Evolutionary conservation across 306 rosid genomes (phyloP), one percentile per base, ranked within the genome.

Genomic region (Sophora flavescens): DNA sequence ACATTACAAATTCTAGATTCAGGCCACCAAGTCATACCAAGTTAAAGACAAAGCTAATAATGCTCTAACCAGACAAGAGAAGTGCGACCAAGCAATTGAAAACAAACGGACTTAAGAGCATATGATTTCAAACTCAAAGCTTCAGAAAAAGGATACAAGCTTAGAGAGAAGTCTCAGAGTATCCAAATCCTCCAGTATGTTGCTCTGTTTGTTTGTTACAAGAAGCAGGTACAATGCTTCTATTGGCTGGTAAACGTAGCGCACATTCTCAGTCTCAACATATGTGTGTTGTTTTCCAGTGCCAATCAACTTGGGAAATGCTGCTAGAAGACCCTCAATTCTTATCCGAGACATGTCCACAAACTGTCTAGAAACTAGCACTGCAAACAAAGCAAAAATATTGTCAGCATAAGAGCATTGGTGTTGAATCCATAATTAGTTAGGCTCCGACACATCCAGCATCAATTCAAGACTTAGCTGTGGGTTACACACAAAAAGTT

Each of bases 241-340:
- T 39, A 95, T 95, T 53, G 99, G 99, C 86, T 95, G 99, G 84
- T 89, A 95, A 83, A 95, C 97, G 77, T 95, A 95, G 70, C 98
- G 99, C 63, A 92, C 97, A 79, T 92, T 95, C 76, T 95, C 99
- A 1, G 99, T 92, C 88, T 95, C 99, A 39, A 95, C 87, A 77
- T 90, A 92, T 15, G 99, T 92, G 75, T 95, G 99, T 32, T 95
- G 99, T 77, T 95, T 92, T 61, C 99, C 99, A 11, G 93, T 88
- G 81, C 99, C 98, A 8, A 95, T 86, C 89, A 95, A 81, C 90
- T 95, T 95, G 35, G 99, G 99, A 81, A 92, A 95, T 45, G 99
- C 97, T 1, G 97, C 97, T 77, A 95, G 93, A 78, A 95, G 99
- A 51, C 99, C 98, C 81, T 95, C 99, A 58, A 95, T 92, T 87